Percentiles rank a stretch among this genome's conserved stretches.
Evolutionary conservation across 2,329 filamentous ascomycete species (phyloP).

Genomic region (Trichoderma sp.): DNA sequence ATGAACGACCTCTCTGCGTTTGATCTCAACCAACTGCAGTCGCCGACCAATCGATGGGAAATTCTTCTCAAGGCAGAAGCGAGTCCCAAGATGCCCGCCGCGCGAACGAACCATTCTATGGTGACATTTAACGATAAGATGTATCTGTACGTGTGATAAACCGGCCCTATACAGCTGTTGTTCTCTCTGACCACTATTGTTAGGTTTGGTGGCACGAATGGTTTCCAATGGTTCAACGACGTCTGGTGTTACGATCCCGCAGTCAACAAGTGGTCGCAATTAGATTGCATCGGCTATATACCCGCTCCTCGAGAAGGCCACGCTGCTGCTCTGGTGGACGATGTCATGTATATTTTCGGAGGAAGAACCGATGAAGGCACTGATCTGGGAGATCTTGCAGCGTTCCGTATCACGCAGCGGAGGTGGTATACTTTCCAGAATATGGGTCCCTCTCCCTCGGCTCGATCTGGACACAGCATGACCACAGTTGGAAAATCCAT

Average conservation of each 20-base stretch:
- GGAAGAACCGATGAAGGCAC: constrained; percentile 90
- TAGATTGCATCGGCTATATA: constrained; percentile 97
- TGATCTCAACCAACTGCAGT: constrained; percentile 91
- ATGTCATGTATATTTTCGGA: constrained; percentile 99
- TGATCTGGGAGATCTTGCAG: constrained; percentile 89
- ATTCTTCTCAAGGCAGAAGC: constrained; percentile 69
- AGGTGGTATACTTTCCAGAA: constrained; percentile 99
- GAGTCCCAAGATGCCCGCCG: constrained; percentile 65
- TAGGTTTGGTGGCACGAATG: constrained; percentile 97
- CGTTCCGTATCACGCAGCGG: constrained; percentile 69
- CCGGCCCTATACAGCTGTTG: neutral
- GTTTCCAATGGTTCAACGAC: constrained; percentile 96
- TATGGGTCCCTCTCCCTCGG: constrained; percentile 93
- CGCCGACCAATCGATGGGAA: constrained; percentile 90
- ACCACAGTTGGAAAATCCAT: constrained; percentile 90
- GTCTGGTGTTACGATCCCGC: constrained; percentile 94
- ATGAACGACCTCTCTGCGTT: constrained; percentile 97
- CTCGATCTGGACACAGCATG: constrained; percentile 96
- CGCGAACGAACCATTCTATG: constrained; percentile 91
- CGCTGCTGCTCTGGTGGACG: constrained; percentile 86
- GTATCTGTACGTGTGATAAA: constrained; percentile 66
- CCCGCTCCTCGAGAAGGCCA: constrained; percentile 91
- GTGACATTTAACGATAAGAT: constrained; percentile 91
- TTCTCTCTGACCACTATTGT: constrained; percentile 19
- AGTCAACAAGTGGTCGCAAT: constrained; percentile 77